Evolutionary conservation across 2,329 filamentous ascomycete genomes (phyloP).

Genomic region (Aspergillus luchuensis): DNA sequence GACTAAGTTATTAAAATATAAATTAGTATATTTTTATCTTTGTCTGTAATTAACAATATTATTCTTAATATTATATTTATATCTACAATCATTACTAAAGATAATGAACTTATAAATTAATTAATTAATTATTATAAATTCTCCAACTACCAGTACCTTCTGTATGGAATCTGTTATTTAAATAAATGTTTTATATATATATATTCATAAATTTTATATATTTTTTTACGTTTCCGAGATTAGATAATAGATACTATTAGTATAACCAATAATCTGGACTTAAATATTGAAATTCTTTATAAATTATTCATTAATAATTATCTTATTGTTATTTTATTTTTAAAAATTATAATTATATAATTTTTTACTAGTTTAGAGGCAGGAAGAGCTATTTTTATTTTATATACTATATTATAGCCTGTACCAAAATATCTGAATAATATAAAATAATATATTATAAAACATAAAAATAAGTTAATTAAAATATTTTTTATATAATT

Average conservation of each 20-base stretch:
- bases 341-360: neutral
- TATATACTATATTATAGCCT: neutral
- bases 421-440: neutral
- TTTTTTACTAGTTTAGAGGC: neutral
- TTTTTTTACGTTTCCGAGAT: no score
- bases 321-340: conserved; percentile 2
- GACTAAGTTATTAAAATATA: neutral
- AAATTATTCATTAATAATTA: neutral
- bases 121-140: no score
- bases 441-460: neutral
- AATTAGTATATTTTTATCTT: neutral
- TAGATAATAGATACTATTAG: no score
- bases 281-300: neutral
- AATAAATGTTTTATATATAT: neutral
- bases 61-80: neutral
- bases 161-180: neutral
- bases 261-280: neutral
- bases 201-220: neutral
- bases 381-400: neutral
- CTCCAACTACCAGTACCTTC: no score
- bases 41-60: neutral
- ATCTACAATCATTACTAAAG: neutral
- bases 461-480: neutral
- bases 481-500: neutral
- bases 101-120: neutral